Conservation (phyloP, 495 filamentous ascomycete species). For the Penicillium coffeae region DNA sequence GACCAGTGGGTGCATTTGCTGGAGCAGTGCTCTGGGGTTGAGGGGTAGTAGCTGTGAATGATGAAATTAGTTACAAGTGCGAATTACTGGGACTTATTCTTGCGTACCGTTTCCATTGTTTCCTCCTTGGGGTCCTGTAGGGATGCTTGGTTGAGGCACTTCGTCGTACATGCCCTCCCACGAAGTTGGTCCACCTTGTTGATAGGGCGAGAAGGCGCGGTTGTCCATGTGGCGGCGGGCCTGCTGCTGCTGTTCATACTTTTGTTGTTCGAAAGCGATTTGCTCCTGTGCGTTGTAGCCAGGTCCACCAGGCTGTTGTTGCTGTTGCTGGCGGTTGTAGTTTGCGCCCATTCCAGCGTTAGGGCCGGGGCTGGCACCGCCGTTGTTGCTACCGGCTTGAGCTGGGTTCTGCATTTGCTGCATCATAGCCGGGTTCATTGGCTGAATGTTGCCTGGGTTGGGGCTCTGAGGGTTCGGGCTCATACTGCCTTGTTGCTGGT, state of each 20-base stretch:
- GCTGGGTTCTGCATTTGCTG: slow-evolving; percentile 60
- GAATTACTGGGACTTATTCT: slow-evolving; percentile 2
- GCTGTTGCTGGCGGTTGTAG: slow-evolving; percentile 30
- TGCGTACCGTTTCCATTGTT: slow-evolving; percentile 22
- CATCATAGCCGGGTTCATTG: slow-evolving; percentile 67
- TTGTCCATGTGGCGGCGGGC: slow-evolving; percentile 39
- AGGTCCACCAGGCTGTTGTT: too few species aligned
- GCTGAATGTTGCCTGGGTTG: slow-evolving; percentile 38
- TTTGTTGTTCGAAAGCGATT: slow-evolving; percentile 80
- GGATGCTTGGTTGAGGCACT: slow-evolving; percentile 79
- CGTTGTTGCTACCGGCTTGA: not conserved
- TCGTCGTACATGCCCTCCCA: slow-evolving; percentile 99
- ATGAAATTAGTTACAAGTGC: slow-evolving; percentile 13
- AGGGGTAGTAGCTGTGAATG: slow-evolving; percentile 36
- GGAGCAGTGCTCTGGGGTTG: slow-evolving; percentile 72
- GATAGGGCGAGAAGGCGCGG: slow-evolving; percentile 46
- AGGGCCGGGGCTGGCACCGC: slow-evolving; percentile 4
- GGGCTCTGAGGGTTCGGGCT: slow-evolving; percentile 46
- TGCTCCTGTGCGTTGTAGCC: slow-evolving; percentile 73
- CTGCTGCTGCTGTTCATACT: slow-evolving; percentile 72
- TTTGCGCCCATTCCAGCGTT: slow-evolving; percentile 4
- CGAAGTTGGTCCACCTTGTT: slow-evolving; percentile 64
- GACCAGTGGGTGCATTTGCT: slow-evolving; percentile 91
- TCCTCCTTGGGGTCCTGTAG: slow-evolving; percentile 46
- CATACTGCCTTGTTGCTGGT: slow-evolving; percentile 41